phyloP scores from a whole-genome alignment of 257 asterid genomes.

The Solanum clarkiae region DNA sequence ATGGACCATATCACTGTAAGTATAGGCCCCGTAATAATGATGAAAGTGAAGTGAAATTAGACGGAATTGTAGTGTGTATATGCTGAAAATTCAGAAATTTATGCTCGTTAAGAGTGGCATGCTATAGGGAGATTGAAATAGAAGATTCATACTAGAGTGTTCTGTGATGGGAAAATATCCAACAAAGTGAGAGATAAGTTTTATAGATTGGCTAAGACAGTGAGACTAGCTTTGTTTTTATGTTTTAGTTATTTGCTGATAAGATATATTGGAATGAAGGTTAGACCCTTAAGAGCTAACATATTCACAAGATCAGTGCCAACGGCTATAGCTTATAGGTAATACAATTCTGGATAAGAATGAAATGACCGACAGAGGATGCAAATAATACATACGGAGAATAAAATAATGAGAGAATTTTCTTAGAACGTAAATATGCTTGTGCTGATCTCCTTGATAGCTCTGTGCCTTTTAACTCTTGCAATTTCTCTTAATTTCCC shows the following conservation, averaged over 20 bases:
- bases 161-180: background rate
- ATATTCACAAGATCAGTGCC: background rate
- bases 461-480: background rate
- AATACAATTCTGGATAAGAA: background rate
- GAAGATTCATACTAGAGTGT: background rate
- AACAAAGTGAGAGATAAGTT: background rate
- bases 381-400: background rate
- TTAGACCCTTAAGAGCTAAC: background rate
- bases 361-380: background rate
- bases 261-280: background rate
- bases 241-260: background rate
- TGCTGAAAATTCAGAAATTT: background rate
- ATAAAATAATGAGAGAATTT: background rate
- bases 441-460: background rate
- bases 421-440: background rate
- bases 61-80: background rate
- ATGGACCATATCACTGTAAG: background rate
- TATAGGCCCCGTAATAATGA: background rate
- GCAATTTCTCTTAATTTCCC: background rate
- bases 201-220: background rate
- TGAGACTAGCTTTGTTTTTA: background rate
- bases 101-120: background rate
- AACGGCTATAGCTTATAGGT: background rate
- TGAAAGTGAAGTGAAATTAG: background rate
- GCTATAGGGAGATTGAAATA: background rate